These are phyloP conservation scores for Fragilaria crotonensis DNA, from an alignment of 108 stramenopile genomes.

Conservation along the genomic window DNA sequence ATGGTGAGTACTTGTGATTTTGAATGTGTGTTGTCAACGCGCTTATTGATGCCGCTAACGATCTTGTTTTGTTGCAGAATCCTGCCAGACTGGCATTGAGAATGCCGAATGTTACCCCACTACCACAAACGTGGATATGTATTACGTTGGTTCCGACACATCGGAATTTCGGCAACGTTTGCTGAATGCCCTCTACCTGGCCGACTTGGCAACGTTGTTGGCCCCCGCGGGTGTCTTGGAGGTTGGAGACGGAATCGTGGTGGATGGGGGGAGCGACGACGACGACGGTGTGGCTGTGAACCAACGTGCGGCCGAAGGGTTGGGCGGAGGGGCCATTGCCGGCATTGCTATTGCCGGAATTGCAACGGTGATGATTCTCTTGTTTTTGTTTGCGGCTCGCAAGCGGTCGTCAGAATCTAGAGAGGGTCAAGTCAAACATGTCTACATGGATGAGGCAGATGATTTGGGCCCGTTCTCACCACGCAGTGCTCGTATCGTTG, in stretches of 20 bases:
- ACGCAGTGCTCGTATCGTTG: constrained; percentile 3
- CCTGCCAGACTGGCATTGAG: background rate
- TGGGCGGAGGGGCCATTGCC: background rate
- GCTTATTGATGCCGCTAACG: background rate
- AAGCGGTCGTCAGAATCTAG: constrained; percentile 7
- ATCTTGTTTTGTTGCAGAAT: background rate
- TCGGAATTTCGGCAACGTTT: too few relatives aligned
- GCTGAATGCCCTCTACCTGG: too few relatives aligned
- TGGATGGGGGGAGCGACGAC: background rate
- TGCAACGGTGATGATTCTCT: constrained; percentile 21
- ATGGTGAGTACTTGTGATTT: background rate
- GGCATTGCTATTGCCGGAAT: constrained; percentile 22
- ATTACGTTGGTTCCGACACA: too few relatives aligned
- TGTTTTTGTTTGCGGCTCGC: constrained; percentile 14
- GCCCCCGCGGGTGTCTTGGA: too few relatives aligned
- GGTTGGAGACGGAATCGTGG: too few relatives aligned
- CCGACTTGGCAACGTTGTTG: too few relatives aligned
- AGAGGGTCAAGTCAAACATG: constrained; percentile 20
- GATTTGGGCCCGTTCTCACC: constrained; percentile 15
- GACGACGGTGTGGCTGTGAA: background rate
- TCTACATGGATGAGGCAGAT: constrained; percentile 32
- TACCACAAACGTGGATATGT: background rate
- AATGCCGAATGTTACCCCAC: background rate
- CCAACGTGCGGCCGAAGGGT: background rate
- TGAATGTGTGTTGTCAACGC: background rate